Evolutionary conservation across 768 basidiomycete species (phyloP).

Genomic region (Amanita pseudoporphyria): DNA sequence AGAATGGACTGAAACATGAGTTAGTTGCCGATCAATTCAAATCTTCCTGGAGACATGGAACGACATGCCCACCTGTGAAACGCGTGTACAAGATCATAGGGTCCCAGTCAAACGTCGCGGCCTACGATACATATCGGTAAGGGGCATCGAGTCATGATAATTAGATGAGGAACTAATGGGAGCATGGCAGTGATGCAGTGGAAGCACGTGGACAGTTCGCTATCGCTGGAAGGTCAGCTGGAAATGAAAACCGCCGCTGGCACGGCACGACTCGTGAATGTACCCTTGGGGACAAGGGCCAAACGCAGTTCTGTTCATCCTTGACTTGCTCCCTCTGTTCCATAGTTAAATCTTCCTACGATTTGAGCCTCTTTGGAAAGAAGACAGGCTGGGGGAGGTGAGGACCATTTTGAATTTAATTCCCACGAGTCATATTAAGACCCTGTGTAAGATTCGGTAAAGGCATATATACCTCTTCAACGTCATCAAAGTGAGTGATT

Average conservation of each 20-base stretch:
- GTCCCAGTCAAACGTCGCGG: slow-evolving; percentile 35
- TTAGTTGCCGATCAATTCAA: slow-evolving; percentile 60
- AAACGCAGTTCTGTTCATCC: slow-evolving; percentile 45
- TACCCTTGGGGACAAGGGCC: slow-evolving; percentile 53
- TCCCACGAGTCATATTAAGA: neutral
- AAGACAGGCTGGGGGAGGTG: slow-evolving; percentile 69
- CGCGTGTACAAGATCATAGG: slow-evolving; percentile 57
- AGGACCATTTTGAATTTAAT: slow-evolving; percentile 6
- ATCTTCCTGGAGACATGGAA: slow-evolving; percentile 55
- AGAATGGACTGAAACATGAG: slow-evolving; percentile 2
- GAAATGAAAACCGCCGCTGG: slow-evolving; percentile 70
- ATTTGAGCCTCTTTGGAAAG: slow-evolving; percentile 53
- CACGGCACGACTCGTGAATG: slow-evolving; percentile 64
- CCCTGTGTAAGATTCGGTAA: slow-evolving; percentile 43
- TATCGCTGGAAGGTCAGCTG: slow-evolving; percentile 41
- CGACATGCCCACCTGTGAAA: slow-evolving; percentile 45
- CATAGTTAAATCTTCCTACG: slow-evolving; percentile 57
- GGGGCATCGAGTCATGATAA: slow-evolving; percentile 7
- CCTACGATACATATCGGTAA: slow-evolving; percentile 56
- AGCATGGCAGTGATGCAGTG: slow-evolving; percentile 36
- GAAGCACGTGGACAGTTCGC: slow-evolving; percentile 54
- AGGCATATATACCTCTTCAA: slow-evolving; percentile 69
- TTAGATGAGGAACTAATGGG: neutral
- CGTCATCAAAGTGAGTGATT: slow-evolving; percentile 53
- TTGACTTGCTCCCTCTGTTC: slow-evolving; percentile 51